A percentile compares a stretch with the other conserved stretches of the same genome.
Conservation (phyloP, 2,329 filamentous ascomycete genomes). For the Calycina herbarum region DNA sequence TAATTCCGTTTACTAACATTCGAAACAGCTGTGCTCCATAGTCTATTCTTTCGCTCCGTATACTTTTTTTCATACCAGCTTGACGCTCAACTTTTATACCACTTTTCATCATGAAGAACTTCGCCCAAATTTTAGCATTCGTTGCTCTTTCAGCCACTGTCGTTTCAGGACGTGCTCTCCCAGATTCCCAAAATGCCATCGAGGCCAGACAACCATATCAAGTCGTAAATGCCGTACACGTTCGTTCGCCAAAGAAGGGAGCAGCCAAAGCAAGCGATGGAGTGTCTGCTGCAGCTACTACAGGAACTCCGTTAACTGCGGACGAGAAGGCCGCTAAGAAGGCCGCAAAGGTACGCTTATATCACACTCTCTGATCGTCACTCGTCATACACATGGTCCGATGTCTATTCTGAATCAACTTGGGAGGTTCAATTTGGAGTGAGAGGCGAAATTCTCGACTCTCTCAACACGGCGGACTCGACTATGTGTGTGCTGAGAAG, state of each 20-base stretch:
- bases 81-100: slow-evolving; percentile 24
- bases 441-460: too few relatives aligned
- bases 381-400: too few relatives aligned
- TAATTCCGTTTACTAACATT: slow-evolving; percentile 20
- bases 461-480: too few relatives aligned
- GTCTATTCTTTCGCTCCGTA: slow-evolving; percentile 26
- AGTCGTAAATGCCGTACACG: slow-evolving; percentile 20
- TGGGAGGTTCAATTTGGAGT: too few relatives aligned
- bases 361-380: too few relatives aligned
- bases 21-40: slow-evolving; percentile 34
- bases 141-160: slow-evolving; percentile 40
- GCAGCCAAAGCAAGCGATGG: slow-evolving; percentile 3
- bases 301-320: slow-evolving; percentile 25
- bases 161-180: slow-evolving; percentile 36
- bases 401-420: too few relatives aligned
- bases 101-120: slow-evolving; percentile 43
- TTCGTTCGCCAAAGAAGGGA: slow-evolving; percentile 26
- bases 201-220: slow-evolving; percentile 28
- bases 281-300: slow-evolving; percentile 8
- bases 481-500: too few relatives aligned
- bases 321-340: slow-evolving; percentile 14
- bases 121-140: slow-evolving; percentile 41
- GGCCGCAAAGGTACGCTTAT: slow-evolving; percentile 4
- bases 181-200: slow-evolving; percentile 21
- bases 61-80: slow-evolving; percentile 29